A percentile compares a stretch with the other conserved stretches of the same genome.
phyloP scores from a whole-genome alignment of 768 basidiomycete species.

The Hericium alpestre region DNA sequence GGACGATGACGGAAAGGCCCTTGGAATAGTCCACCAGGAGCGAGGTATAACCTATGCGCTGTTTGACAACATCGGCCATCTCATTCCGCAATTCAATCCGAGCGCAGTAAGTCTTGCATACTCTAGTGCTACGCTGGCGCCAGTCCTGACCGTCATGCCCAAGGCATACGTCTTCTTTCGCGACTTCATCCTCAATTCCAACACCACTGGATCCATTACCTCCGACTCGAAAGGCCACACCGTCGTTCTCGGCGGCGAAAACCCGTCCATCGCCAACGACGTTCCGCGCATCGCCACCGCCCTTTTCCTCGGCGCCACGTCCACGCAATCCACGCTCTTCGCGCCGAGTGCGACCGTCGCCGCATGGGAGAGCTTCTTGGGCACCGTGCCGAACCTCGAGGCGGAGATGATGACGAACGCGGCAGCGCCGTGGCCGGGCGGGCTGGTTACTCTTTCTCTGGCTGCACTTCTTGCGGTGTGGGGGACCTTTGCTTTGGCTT shows the following conservation, averaged over 20 bases:
- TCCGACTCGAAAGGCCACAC: slow-evolving; percentile 15
- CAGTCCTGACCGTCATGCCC: not conserved
- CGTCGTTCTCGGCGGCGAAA: slow-evolving; percentile 40
- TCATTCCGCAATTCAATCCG: slow-evolving; percentile 28
- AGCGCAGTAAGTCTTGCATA: slow-evolving; percentile 37
- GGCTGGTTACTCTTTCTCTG: no score
- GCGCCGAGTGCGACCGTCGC: slow-evolving; percentile 23
- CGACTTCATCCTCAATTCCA: slow-evolving; percentile 58
- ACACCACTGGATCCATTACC: slow-evolving; percentile 47
- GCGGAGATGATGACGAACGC: not conserved
- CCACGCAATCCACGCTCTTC: slow-evolving; percentile 16
- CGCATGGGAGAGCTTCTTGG: slow-evolving; percentile 22
- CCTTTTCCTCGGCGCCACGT: slow-evolving; percentile 40
- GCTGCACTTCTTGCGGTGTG: no score
- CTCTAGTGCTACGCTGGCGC: slow-evolving; percentile 14
- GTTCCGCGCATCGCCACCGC: slow-evolving; percentile 44
- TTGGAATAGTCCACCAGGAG: slow-evolving; percentile 67
- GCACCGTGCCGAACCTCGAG: slow-evolving; percentile 12
- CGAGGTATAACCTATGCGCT: slow-evolving; percentile 43
- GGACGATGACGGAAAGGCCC: slow-evolving; percentile 46
- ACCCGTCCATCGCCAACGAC: slow-evolving; percentile 31
- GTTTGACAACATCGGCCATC: slow-evolving; percentile 28
- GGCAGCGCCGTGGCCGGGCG: not conserved
- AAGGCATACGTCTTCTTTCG: slow-evolving; percentile 54
- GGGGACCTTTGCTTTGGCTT: no score